Evolutionary conservation across 2,329 filamentous ascomycete genomes (phyloP).

Genomic region (Aspergillus brasiliensis): DNA sequence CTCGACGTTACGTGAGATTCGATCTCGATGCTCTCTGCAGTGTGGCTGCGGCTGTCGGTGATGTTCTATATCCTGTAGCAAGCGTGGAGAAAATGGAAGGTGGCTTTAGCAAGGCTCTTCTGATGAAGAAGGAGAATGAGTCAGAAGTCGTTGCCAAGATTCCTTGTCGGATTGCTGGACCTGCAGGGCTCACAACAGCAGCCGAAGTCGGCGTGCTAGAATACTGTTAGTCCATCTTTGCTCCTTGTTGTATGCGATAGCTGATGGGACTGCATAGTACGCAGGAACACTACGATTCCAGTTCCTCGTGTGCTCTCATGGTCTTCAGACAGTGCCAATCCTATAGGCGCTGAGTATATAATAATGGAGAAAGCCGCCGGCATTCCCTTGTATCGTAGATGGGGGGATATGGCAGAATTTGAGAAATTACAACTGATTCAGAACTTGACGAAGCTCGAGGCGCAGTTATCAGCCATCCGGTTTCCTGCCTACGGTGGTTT

Average conservation of each 20-base stretch:
- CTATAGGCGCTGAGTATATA: constrained; percentile 43
- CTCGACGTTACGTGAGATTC: constrained; percentile 27
- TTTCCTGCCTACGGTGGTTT: constrained; percentile 30
- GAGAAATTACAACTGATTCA: constrained; percentile 26
- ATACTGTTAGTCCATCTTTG: constrained; percentile 22
- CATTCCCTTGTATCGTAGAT: constrained; percentile 32
- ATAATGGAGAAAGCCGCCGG: constrained; percentile 43
- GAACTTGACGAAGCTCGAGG: constrained; percentile 24
- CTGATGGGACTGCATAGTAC: constrained; percentile 15
- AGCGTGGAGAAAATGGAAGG: constrained; percentile 32
- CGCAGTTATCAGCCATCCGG: constrained; percentile 21
- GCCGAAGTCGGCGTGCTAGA: constrained; percentile 34
- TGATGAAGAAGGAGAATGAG: constrained; percentile 31
- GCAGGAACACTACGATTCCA: constrained; percentile 25
- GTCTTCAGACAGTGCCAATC: constrained; percentile 26
- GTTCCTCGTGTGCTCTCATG: constrained; percentile 29
- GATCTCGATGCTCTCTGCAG: constrained; percentile 27
- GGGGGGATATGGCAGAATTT: constrained; percentile 24
- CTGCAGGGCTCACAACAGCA: constrained; percentile 29
- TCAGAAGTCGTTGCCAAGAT: constrained; percentile 36
- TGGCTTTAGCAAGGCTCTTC: constrained; percentile 35
- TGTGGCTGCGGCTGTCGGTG: constrained; percentile 17
- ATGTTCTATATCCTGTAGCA: constrained; percentile 15
- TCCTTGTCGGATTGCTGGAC: constrained; percentile 33
- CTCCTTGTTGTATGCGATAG: neutral